phyloP scores from a whole-genome alignment of 257 asterid species.

The Cynanchum wilfordii region DNA sequence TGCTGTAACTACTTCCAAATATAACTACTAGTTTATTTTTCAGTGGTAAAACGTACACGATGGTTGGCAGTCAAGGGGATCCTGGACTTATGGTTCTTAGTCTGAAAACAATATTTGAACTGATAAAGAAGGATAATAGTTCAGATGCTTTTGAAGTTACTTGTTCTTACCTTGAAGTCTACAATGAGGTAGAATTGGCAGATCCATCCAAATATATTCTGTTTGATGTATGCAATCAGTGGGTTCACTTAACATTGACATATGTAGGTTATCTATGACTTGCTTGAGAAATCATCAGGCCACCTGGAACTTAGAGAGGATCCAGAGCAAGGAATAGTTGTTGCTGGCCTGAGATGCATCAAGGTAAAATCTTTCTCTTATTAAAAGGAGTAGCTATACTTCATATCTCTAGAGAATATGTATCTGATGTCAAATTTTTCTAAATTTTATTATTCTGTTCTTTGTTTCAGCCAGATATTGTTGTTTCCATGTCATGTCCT shows the following conservation, averaged over 20 bases:
- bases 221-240: background rate
- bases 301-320: slow-evolving; percentile 96
- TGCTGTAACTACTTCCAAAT: background rate
- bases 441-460: background rate
- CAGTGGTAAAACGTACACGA: slow-evolving; percentile 97
- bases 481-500: background rate
- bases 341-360: slow-evolving; percentile 88
- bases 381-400: background rate
- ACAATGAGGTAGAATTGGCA: slow-evolving; percentile 68
- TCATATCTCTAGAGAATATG: background rate
- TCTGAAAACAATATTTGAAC: slow-evolving; percentile 74
- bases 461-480: background rate
- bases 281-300: slow-evolving; percentile 86
- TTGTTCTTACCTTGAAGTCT: slow-evolving; percentile 95
- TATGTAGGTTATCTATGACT: slow-evolving; percentile 84
- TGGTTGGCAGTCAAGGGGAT: slow-evolving; percentile 89
- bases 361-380: slow-evolving; percentile 38
- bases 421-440: background rate
- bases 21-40: slow-evolving; percentile 12
- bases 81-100: slow-evolving; percentile 99
- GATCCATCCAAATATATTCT: slow-evolving; percentile 5
- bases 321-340: slow-evolving; percentile 84
- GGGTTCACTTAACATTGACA: slow-evolving; percentile 19
- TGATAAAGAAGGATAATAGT: slow-evolving; percentile 59
- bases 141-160: slow-evolving; percentile 70